These are phyloP conservation scores for Pholiota adiposa DNA, from an alignment of 1,284 basidiomycete species.

Conservation along the genomic window DNA sequence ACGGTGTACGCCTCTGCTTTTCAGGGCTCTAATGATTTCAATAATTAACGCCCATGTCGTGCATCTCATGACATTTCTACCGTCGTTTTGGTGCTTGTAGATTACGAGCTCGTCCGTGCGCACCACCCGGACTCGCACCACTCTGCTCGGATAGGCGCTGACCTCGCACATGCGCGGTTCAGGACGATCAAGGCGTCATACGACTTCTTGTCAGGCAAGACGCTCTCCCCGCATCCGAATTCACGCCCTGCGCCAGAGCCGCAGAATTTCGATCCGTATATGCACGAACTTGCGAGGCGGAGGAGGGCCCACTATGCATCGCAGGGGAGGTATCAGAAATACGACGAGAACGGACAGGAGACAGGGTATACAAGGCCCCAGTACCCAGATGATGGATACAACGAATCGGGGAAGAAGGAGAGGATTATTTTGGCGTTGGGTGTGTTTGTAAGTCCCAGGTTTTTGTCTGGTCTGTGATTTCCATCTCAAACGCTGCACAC, in stretches of 20 bases:
- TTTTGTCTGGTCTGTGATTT: neutral
- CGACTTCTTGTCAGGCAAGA: conserved; percentile 53
- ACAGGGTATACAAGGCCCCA: neutral
- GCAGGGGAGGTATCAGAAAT: neutral
- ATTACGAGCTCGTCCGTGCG: conserved; percentile 71
- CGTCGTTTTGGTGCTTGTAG: conserved; percentile 40
- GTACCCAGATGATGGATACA: neutral
- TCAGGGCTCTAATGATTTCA: neutral
- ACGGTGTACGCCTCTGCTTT: conserved; percentile 52
- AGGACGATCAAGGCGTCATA: conserved; percentile 67
- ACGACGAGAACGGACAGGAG: neutral
- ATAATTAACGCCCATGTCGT: no score
- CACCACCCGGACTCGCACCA: conserved; percentile 72
- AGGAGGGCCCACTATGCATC: conserved; percentile 35
- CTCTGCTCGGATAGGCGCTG: conserved; percentile 47
- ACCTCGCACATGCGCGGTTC: conserved; percentile 59
- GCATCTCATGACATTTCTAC: no score
- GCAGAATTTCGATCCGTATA: conserved; percentile 33
- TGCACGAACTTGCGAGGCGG: conserved; percentile 39
- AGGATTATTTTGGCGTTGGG: conserved; percentile 51
- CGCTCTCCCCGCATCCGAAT: conserved; percentile 27
- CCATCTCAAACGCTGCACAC: no score
- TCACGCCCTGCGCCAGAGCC: conserved; percentile 24
- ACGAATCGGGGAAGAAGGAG: conserved; percentile 63
- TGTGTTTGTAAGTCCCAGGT: conserved; percentile 44